Conservation (phyloP, 2,329 filamentous ascomycete species). For the Coleophoma cylindrospora region DNA sequence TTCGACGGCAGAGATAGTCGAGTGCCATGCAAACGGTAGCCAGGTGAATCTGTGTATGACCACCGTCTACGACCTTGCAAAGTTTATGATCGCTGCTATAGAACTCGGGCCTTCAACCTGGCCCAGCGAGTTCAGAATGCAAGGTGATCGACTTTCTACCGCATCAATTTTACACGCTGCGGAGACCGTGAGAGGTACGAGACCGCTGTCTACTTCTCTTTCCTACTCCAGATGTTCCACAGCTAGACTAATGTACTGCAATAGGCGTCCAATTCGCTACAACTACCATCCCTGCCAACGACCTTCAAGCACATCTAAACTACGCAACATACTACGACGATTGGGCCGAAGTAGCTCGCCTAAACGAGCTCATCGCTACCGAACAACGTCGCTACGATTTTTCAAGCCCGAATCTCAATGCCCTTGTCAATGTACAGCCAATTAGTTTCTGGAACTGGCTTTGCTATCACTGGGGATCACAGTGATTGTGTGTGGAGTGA, state of each 20-base stretch:
- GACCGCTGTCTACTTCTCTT: constrained; percentile 7
- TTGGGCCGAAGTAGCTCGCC: constrained; percentile 43
- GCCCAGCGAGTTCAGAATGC: constrained; percentile 65
- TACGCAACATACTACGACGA: constrained; percentile 30
- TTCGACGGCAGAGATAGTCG: constrained; percentile 55
- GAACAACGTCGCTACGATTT: constrained; percentile 66
- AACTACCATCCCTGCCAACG: constrained; percentile 14
- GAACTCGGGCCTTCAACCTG: constrained; percentile 56
- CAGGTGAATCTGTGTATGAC: constrained; percentile 60
- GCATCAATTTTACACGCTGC: constrained; percentile 50
- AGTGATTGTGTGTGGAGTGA: neutral
- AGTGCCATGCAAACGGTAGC: constrained; percentile 43
- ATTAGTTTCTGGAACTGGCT: constrained; percentile 51
- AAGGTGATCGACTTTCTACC: constrained; percentile 60
- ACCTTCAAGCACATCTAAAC: constrained; percentile 13
- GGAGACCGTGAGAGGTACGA: constrained; percentile 42
- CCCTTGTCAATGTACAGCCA: constrained; percentile 40
- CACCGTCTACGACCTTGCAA: constrained; percentile 63
- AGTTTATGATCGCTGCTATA: constrained; percentile 66
- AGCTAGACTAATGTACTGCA: neutral
- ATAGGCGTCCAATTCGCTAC: constrained; percentile 11
- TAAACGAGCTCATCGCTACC: constrained; percentile 62
- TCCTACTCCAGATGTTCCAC: neutral
- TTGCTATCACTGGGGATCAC: constrained; percentile 35
- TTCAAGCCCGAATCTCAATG: constrained; percentile 54